Evolutionary conservation across 768 basidiomycete genomes (phyloP).

Genomic region (Lactarius quietus): DNA sequence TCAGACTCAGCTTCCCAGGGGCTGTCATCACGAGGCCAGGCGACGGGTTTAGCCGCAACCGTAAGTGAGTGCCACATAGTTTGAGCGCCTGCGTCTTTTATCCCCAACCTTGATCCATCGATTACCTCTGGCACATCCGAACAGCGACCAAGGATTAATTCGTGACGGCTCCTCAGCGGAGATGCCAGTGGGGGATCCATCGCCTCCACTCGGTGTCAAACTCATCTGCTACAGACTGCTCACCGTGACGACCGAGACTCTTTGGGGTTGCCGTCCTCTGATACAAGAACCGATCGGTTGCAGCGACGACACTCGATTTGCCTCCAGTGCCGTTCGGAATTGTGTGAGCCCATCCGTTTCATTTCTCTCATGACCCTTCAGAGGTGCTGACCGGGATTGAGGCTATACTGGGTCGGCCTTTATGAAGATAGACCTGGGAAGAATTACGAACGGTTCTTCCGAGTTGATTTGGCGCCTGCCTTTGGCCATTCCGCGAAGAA

Average conservation of each 20-base stretch:
- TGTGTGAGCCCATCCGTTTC: neutral
- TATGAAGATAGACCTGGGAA: neutral
- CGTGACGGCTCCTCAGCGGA: neutral
- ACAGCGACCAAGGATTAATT: neutral
- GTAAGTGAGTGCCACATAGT: too few relatives aligned
- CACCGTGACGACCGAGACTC: neutral
- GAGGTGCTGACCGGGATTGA: neutral
- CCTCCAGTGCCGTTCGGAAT: neutral
- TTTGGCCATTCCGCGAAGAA: neutral
- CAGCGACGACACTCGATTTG: neutral
- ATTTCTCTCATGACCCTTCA: neutral
- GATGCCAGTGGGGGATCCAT: neutral
- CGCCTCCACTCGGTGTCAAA: neutral
- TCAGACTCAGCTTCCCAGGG: too few relatives aligned
- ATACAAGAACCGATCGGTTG: neutral
- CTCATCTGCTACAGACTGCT: neutral
- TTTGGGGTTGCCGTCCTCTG: neutral
- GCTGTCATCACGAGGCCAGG: too few relatives aligned
- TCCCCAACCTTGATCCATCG: too few relatives aligned
- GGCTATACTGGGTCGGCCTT: neutral
- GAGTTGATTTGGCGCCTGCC: neutral
- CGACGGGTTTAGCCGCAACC: too few relatives aligned
- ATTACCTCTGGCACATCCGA: too few relatives aligned
- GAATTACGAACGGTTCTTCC: neutral
- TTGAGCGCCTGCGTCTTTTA: too few relatives aligned